Base-by-base conservation (phyloP, 164 flowering plant species). In the Dillenia suffruticosa region DNA sequence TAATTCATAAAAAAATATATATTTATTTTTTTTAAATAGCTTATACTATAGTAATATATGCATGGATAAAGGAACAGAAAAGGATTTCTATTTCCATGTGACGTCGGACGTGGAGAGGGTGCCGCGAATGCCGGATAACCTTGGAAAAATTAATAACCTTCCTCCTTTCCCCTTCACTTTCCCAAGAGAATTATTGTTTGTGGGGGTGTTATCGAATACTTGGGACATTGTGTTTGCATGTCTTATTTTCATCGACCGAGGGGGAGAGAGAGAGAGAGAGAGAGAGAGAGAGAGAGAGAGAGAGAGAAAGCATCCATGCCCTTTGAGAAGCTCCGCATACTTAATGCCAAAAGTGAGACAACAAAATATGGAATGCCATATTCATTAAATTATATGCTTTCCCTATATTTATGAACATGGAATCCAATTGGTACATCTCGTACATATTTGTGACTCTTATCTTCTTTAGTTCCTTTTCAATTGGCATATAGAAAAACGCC, bases 321-420 rank as follows among this genome's bases (percentile, higher is more conserved):
- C 54, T 12, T 46, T 48, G 50, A 54, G 54, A 60, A 54, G 48
- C 55, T 61, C 55, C 64, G 50, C 43, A 56, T 56, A 26, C 56
- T 17, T 61, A 61, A 7, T 60, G 60, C 65, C 65, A 67, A 67
- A 67, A 60, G 61, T 57, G 55, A 56, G 52, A 54, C 55, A 57
- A 57, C 44, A 47, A 55, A 55, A 44, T 12, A 55, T 9, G 43
- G 40, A 32, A 32, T 9, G 1, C 5, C 58, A 2, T 10, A 5
- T 12, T 55, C n/a, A 32, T 55, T 26, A 26, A 8, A 26, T 14
- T 54, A 54, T 24, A 11, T n/a, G 3, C 14, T 3, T 26, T 54
- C 13, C 19, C 19, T 26, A 16, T 59, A 15, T 5, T 48, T 49
- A 1, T 49, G 32, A 16, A 11, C 43, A 46, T 60, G 6, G 40